Percentiles rank a stretch among this genome's conserved stretches.
Conservation (phyloP, 2,329 filamentous ascomycete genomes). For the Chaetomiaceae sp. region DNA sequence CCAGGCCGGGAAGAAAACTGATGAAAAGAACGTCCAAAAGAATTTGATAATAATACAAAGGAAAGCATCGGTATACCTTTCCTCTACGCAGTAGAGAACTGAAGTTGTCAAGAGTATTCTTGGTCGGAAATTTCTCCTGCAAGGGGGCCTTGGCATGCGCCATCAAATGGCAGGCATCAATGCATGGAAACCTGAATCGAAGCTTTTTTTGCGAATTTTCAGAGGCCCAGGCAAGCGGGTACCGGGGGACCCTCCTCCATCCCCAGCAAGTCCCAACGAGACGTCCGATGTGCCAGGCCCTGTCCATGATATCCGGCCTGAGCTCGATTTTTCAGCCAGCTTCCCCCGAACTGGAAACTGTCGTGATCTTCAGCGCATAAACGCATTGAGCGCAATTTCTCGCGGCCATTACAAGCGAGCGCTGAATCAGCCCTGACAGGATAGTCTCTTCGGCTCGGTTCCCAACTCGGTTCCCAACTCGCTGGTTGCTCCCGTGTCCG, state of each 20-base stretch:
- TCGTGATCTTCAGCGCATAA: constrained; percentile 22
- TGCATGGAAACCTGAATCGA: constrained; percentile 13
- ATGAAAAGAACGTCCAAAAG: too few relatives aligned
- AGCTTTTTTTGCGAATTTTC: constrained; percentile 1
- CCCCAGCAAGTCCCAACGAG: too few relatives aligned
- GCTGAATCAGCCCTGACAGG: constrained; percentile 27
- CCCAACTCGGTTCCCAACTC: constrained; percentile 21
- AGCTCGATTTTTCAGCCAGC: background rate
- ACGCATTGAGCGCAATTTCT: constrained; percentile 30
- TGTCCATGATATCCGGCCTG: background rate
- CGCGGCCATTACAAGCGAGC: constrained; percentile 16
- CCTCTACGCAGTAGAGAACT: background rate
- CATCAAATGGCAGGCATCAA: background rate
- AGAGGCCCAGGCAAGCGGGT: background rate
- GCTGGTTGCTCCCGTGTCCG: constrained; percentile 24
- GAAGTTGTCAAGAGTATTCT: background rate
- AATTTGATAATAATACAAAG: background rate
- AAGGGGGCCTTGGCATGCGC: constrained; percentile 15
- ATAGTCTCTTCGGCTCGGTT: constrained; percentile 10
- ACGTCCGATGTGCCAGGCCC: background rate
- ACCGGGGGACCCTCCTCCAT: too few relatives aligned
- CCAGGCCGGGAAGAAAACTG: too few relatives aligned
- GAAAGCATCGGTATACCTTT: background rate
- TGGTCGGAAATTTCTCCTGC: constrained; percentile 12
- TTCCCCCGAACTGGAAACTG: constrained; percentile 3